Conservation (phyloP, 1,284 basidiomycete species). For the Cryptococcus sp. region DNA sequence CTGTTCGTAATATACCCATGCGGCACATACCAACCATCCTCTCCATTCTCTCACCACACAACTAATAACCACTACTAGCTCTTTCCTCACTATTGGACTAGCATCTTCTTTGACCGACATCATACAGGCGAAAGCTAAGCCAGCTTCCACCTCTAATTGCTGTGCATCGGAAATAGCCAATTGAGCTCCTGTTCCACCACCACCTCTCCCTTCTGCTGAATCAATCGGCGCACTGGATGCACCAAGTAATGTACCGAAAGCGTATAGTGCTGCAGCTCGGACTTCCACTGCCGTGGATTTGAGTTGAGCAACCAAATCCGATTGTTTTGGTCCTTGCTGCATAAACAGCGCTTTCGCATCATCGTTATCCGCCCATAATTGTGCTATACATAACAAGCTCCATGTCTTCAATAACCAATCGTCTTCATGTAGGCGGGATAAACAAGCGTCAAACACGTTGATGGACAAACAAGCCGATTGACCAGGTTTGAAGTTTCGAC, state of each 20-base stretch:
- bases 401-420: conserved; percentile 93
- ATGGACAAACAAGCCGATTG: conserved; percentile 82
- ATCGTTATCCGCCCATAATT: conserved; percentile 90
- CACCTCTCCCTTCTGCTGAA: conserved; percentile 62
- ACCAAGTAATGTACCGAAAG: conserved; percentile 89
- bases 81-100: conserved; percentile 93
- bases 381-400: conserved; percentile 88
- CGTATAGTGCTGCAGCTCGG: conserved; percentile 82
- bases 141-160: conserved; percentile 58
- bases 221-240: conserved; percentile 65
- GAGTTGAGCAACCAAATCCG: conserved; percentile 76
- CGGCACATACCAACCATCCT: conserved; percentile 91
- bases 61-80: conserved; percentile 84
- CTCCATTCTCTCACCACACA: conserved; percentile 93
- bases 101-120: conserved; percentile 84
- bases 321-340: conserved; percentile 68
- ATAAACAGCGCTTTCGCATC: conserved; percentile 84
- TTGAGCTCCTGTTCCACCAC: conserved; percentile 81
- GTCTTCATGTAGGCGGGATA: conserved; percentile 72
- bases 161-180: conserved; percentile 67
- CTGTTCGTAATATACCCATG: conserved; percentile 87
- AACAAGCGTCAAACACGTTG: conserved; percentile 83
- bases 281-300: conserved; percentile 91
- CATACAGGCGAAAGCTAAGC: conserved; percentile 54
- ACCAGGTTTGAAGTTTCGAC: conserved; percentile 79